Base-by-base conservation (phyloP, 257 asterid species). In the Solanum sitiens region DNA sequence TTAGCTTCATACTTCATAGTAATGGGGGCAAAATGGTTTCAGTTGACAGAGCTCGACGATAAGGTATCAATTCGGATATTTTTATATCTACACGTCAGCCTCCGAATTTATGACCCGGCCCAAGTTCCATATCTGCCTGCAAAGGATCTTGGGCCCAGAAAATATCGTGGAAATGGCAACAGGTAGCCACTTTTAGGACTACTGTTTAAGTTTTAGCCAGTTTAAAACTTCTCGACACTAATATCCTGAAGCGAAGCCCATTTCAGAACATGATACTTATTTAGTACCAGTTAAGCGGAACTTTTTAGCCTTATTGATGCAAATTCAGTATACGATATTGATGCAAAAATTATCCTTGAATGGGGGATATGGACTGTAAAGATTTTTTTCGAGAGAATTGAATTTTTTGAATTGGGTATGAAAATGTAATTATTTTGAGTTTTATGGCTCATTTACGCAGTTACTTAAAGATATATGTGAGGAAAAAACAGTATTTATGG, bases 11-110 rank as follows among this genome's bases (percentile, higher is more conserved):
- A 89, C 87, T 40, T 47, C 68, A 89, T 83, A 89, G 59, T 40
- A 76, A 86, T 30, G 86, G 9, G 10, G 10, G 83, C 30, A 84
- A 5, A 76, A 27, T 59, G 83, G 14, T 27, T 44, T 79, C 85
- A 45, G 85, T 61, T 71, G 68, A 90, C 65, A 84, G 94, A 87
- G 35, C 90, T 88, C 53, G 92, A 88, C 87, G 92, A 93, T 88
- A 86, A 89, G 94, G 87, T 91, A 40, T 84, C 33, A 56, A 70
- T 35, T 32, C 18, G 70, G 47, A 86, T 71, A 68, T 40, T 70
- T 84, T 85, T 18, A 79, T 79, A 80, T 47, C 5, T 82, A 82
- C 86, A 82, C 70, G 71, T 50, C 86, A 82, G 71, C 71, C 44
- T 82, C 27, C 30, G 70, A 50, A 32, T 50, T 32, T 30, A 50